Evolutionary conservation across 176 grass and related monocot genomes (phyloP).

Genomic region (Hordeum marinum): DNA sequence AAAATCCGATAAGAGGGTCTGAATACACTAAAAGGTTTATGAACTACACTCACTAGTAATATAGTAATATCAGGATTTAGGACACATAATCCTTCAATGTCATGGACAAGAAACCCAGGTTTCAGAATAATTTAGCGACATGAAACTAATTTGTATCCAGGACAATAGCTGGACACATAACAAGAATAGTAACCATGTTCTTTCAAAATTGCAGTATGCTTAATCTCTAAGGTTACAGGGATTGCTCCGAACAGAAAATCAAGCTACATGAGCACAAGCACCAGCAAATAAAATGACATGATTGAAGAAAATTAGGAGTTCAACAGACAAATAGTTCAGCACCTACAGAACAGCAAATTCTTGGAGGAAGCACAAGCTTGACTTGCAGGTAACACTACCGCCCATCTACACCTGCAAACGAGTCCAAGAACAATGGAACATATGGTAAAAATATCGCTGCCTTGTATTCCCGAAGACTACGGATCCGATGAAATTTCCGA

Average conservation of each 20-base stretch:
- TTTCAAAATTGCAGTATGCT: neutral
- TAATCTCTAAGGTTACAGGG: neutral
- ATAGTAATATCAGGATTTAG: neutral
- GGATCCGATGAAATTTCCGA: neutral
- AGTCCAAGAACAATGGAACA: neutral
- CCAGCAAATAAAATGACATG: neutral
- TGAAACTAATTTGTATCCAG: neutral
- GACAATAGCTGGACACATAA: neutral
- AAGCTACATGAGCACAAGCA: neutral
- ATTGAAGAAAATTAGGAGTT: neutral
- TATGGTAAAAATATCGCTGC: neutral
- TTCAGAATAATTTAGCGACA: neutral
- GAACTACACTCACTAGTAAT: neutral
- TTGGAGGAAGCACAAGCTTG: neutral
- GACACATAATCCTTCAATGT: neutral
- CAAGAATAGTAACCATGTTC: neutral
- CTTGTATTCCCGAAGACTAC: neutral
- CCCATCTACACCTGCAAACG: neutral
- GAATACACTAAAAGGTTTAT: neutral
- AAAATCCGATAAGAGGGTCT: neutral
- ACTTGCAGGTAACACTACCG: neutral
- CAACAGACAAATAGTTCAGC: neutral
- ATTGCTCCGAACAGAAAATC: neutral
- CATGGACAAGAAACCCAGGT: neutral
- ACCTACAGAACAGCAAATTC: neutral